Conservation (phyloP, 1,139 yeast species). For the Candida freyschussii region DNA sequence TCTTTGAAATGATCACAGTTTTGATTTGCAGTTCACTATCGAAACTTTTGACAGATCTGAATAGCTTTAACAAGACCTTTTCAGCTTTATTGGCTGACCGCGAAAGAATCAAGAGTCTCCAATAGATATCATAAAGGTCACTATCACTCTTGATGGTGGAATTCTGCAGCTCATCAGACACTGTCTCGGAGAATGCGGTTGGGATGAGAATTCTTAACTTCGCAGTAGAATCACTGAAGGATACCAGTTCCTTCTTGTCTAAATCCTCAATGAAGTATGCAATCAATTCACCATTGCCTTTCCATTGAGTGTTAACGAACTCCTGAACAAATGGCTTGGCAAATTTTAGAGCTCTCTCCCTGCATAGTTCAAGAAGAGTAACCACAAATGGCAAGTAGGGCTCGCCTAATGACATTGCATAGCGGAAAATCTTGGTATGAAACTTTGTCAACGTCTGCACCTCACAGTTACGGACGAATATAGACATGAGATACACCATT, state of each 20-base stretch:
- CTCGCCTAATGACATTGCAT: constrained; percentile 23
- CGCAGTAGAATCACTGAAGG: constrained; percentile 15
- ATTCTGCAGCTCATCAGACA: constrained; percentile 6
- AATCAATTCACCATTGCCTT: constrained; percentile 32
- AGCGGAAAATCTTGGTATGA: constrained; percentile 41
- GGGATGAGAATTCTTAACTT: constrained; percentile 19
- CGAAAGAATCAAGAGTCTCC: constrained; percentile 26
- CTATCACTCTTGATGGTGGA: constrained; percentile 3
- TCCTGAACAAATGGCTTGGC: constrained; percentile 41
- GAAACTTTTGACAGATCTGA: constrained; percentile 9
- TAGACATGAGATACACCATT: constrained; percentile 35
- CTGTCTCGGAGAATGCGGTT: constrained; percentile 4
- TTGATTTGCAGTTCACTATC: constrained; percentile 14
- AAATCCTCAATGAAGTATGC: constrained; percentile 42
- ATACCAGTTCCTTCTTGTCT: constrained; percentile 24
- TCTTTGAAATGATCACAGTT: constrained; percentile 14
- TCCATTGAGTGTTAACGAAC: constrained; percentile 40
- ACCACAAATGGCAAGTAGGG: constrained; percentile 48
- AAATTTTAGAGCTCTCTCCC: constrained; percentile 43
- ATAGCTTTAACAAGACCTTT: constrained; percentile 11
- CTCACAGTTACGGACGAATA: constrained; percentile 57
- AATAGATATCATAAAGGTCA: constrained; percentile 22
- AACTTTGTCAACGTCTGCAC: constrained; percentile 43
- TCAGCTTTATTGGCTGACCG: constrained; percentile 15
- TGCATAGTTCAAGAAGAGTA: constrained; percentile 38